Evolutionary conservation across 2,329 filamentous ascomycete species (phyloP).

Genomic region (Harringtonia aguacate): DNA sequence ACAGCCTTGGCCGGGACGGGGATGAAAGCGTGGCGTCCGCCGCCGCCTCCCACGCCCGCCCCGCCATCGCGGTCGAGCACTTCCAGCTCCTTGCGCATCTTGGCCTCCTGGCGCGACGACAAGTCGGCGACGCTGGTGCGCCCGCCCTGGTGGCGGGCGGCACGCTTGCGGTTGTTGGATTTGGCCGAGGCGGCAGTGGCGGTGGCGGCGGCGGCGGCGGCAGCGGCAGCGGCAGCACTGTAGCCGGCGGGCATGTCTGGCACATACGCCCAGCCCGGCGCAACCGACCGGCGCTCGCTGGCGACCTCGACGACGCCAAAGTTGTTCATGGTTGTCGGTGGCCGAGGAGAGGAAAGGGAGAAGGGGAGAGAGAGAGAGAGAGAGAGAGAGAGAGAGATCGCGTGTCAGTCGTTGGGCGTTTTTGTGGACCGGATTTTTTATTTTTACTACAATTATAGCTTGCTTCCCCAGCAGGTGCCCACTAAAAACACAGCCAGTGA

Average conservation of each 20-base stretch:
- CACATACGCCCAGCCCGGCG: conserved; percentile 89
- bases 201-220: conserved; percentile 40
- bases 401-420: no score
- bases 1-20: conserved; percentile 48
- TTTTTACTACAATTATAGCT: no score
- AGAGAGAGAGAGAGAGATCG: no score
- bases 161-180: conserved; percentile 54
- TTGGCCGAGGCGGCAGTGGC: conserved; percentile 21
- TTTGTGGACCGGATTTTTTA: no score
- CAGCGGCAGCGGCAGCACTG: conserved; percentile 51
- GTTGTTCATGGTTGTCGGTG: conserved; percentile 41
- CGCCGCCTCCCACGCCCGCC: conserved; percentile 2
- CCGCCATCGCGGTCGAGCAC: conserved; percentile 74
- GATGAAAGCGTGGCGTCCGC: conserved; percentile 53
- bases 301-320: conserved; percentile 78
- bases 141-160: conserved; percentile 37
- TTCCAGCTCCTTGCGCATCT: conserved; percentile 70
- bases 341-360: no score
- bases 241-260: conserved; percentile 53
- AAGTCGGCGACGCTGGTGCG: conserved; percentile 37
- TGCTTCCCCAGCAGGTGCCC: no score
- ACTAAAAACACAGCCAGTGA: no score
- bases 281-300: conserved; percentile 53
- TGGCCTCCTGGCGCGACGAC: conserved; percentile 71
- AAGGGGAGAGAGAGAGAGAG: no score